These are phyloP conservation scores for Fusarium proliferatum DNA, from an alignment of 2,329 filamentous ascomycete species.

Conservation along the genomic window DNA sequence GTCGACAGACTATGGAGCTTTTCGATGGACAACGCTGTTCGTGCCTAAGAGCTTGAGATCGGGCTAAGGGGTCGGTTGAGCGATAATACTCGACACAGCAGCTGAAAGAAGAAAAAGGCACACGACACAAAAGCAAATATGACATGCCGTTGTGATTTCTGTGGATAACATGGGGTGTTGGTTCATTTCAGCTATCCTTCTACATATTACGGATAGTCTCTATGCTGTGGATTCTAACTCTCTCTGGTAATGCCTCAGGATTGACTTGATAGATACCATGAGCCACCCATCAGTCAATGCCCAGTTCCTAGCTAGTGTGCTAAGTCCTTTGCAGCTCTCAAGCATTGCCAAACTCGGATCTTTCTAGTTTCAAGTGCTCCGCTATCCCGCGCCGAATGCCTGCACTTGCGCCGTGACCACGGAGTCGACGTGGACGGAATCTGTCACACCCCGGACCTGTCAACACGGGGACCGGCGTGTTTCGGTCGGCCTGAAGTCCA, in stretches of 20 bases:
- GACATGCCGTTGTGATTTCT: neutral
- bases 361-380: neutral
- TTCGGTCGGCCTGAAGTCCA: slow-evolving; percentile 20
- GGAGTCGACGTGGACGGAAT: slow-evolving; percentile 2
- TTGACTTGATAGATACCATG: slow-evolving; percentile 3
- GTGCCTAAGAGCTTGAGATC: neutral
- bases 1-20: neutral
- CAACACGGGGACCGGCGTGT: slow-evolving; percentile 20
- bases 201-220: neutral
- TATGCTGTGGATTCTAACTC: slow-evolving; percentile 4
- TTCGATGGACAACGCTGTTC: neutral
- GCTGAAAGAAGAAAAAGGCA: neutral
- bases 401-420: slow-evolving; percentile 16
- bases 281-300: neutral
- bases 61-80: neutral
- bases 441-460: slow-evolving; percentile 10
- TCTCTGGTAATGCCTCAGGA: neutral
- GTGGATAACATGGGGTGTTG: slow-evolving; percentile 9
- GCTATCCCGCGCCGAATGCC: neutral
- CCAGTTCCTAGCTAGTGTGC: neutral
- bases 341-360: neutral
- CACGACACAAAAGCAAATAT: slow-evolving; percentile 21
- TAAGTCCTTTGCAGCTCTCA: neutral
- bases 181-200: neutral
- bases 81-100: neutral